Conservation (phyloP, 805 yeast genomes). For the Suhomyces sp. region DNA sequence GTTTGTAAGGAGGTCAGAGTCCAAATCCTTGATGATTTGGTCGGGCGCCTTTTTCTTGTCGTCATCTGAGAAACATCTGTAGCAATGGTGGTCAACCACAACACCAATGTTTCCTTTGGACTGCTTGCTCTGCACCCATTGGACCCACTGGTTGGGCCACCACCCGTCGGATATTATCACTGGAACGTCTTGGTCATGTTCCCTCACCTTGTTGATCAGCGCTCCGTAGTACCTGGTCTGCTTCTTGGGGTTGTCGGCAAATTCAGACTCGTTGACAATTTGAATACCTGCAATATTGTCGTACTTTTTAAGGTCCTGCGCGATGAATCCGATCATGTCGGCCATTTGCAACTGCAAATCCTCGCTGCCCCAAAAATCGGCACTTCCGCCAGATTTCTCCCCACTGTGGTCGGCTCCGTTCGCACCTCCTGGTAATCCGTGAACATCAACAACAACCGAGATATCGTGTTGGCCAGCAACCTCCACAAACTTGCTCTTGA, state of each 20-base stretch:
- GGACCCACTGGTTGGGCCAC: constrained; percentile 79
- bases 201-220: constrained; percentile 61
- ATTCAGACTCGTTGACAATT: constrained; percentile 80
- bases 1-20: constrained; percentile 47
- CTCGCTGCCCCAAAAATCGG: constrained; percentile 61
- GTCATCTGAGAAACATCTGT: constrained; percentile 76
- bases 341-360: constrained; percentile 44
- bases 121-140: constrained; percentile 54
- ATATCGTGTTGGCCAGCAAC: constrained; percentile 62
- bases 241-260: constrained; percentile 47
- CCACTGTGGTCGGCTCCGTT: constrained; percentile 87
- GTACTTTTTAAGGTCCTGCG: constrained; percentile 49
- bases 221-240: constrained; percentile 63
- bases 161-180: constrained; percentile 89
- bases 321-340: constrained; percentile 56
- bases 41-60: constrained; percentile 68
- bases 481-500: constrained; percentile 50
- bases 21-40: constrained; percentile 57
- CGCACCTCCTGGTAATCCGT: constrained; percentile 92
- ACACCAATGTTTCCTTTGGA: constrained; percentile 49
- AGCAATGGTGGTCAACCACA: constrained; percentile 79
- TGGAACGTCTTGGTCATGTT: constrained; percentile 56
- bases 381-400: constrained; percentile 45
- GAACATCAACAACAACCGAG: constrained; percentile 78
- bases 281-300: constrained; percentile 83